Evolutionary conservation across 371 early-diverging fungal species (phyloP), one percentile per base, ranked within the genome.

Genomic region (Syncephalastrum racemosum): DNA sequence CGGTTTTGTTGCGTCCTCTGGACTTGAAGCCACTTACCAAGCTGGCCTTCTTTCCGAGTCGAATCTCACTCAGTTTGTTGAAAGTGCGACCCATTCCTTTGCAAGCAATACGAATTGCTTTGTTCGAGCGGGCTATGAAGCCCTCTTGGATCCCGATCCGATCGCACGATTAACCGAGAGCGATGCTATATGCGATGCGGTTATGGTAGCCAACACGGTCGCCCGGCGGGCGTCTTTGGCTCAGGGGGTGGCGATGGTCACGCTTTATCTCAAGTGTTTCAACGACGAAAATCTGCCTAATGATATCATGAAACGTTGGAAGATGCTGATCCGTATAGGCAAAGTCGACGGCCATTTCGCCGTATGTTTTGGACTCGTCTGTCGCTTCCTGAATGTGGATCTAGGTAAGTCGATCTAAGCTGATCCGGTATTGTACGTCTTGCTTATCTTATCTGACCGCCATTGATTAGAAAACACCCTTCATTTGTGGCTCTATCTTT

Each of bases 1-100:
- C 20, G 92, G 92, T 0, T 92, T 92, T 61, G 90, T 92, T 8
- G 86, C 91, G 41, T 92, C 92, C 24, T 85, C 89, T 4, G 92
- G 92, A 0, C 80, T 92, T 1, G 92, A 92, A 64, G 87, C 91
- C 2, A 81, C 84, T 8, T 56, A 67, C 53, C 87, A 88, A 66
- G 73, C 80, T 6, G 88, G 88, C 3, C 71, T 84, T 20, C 70
- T 88, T 3, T 66, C 65, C 14, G 56, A 62, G 0, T 39, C 49
- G 25, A 67, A 68, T 12, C 62, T 88, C 7, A 59, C 67, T 12
- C 62, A 56, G 4, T 87, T 82, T 47, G 77, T 86, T 15, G 53
- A 62, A 13, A 63, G 77, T 31, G 81, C 84, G 27, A 72, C 85
- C 5, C 82, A 82, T 46, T 80, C 85, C 55, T 89, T 84, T 63